These are phyloP conservation scores for Parastagonospora avenae DNA, from an alignment of 2,329 filamentous ascomycete genomes.

Conservation along the genomic window DNA sequence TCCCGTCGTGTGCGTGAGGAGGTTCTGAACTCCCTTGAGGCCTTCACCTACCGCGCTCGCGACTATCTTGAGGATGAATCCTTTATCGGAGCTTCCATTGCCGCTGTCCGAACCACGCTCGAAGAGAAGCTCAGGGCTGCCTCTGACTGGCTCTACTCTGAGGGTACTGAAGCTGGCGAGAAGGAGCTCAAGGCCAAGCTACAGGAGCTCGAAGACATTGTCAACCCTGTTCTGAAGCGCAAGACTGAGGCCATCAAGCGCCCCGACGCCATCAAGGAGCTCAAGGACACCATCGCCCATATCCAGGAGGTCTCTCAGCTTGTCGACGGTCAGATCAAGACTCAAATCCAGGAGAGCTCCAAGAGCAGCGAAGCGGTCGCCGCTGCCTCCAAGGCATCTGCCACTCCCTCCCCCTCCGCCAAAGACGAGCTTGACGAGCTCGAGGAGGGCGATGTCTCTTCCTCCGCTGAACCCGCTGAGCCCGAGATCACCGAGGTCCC, in stretches of 20 bases:
- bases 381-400: conserved; percentile 48
- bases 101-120: conserved; percentile 69
- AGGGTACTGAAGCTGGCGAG: conserved; percentile 75
- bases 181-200: conserved; percentile 77
- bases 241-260: conserved; percentile 73
- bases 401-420: conserved; percentile 53
- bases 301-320: conserved; percentile 72
- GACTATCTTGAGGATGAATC: conserved; percentile 79
- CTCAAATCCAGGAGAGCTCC: conserved; percentile 62
- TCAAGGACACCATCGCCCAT: conserved; percentile 74
- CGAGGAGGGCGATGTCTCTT: conserved; percentile 69
- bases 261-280: conserved; percentile 68
- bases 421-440: conserved; percentile 68
- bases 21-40: conserved; percentile 89
- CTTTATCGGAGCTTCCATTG: conserved; percentile 74
- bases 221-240: conserved; percentile 76
- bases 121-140: conserved; percentile 69
- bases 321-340: conserved; percentile 75
- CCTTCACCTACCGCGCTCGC: conserved; percentile 85
- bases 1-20: conserved; percentile 80
- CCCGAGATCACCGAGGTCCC: conserved; percentile 35
- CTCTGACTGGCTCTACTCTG: conserved; percentile 90
- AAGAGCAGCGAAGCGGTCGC: conserved; percentile 40
- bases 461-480: conserved; percentile 39
- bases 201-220: conserved; percentile 76